phyloP scores from a whole-genome alignment of 768 basidiomycete species.

The Hypholoma fasciculare region DNA sequence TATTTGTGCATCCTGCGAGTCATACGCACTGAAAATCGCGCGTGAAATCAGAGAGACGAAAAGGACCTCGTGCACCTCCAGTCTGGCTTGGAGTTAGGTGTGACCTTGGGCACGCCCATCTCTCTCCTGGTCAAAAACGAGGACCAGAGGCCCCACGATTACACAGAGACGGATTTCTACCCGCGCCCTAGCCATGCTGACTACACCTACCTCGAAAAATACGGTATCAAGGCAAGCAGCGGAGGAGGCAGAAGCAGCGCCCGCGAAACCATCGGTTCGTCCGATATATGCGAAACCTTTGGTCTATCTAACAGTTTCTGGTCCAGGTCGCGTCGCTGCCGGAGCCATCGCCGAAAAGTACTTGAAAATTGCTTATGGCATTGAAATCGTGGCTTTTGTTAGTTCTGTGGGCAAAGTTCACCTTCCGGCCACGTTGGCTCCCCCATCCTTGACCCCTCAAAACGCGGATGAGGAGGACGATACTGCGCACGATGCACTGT shows the following conservation, averaged over 20 bases:
- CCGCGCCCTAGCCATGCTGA: constrained; percentile 98
- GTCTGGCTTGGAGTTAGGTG: constrained; percentile 90
- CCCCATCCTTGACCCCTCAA: constrained; percentile 35
- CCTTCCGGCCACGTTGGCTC: constrained; percentile 55
- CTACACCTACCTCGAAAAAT: constrained; percentile 97
- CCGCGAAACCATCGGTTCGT: constrained; percentile 89
- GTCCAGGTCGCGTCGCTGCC: constrained; percentile 88
- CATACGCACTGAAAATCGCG: background rate
- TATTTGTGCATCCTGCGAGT: background rate
- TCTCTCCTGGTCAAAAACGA: constrained; percentile 96
- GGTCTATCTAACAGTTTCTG: background rate
- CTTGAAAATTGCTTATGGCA: constrained; percentile 79
- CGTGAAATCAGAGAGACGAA: constrained; percentile 73
- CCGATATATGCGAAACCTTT: background rate
- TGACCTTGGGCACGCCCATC: constrained; percentile 97
- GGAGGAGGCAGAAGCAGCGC: constrained; percentile 96
- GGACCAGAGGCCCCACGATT: constrained; percentile 97
- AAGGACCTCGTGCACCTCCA: constrained; percentile 93
- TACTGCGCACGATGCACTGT: constrained; percentile 70
- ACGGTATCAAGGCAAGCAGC: constrained; percentile 95
- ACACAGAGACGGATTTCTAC: constrained; percentile 96
- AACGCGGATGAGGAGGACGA: constrained; percentile 54
- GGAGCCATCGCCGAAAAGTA: constrained; percentile 98
- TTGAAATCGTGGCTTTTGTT: constrained; percentile 97
- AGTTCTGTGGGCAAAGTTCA: constrained; percentile 93